Evolutionary conservation across 345 rosid genomes (phyloP).

Genomic region (Syzygium grande): DNA sequence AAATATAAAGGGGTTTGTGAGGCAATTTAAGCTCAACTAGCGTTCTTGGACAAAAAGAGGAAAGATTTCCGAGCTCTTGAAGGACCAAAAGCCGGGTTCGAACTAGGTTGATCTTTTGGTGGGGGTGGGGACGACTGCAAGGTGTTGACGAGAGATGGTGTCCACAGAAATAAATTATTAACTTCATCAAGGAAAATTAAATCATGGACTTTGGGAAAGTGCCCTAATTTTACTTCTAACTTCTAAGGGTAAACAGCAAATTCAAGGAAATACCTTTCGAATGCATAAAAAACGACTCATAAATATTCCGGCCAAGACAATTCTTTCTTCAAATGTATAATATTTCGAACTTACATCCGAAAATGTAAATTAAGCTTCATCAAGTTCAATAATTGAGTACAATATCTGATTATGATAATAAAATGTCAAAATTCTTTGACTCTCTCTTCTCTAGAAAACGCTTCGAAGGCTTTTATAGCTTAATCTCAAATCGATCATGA

Average conservation of each 20-base stretch:
- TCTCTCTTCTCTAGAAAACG: background rate
- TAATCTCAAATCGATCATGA: background rate
- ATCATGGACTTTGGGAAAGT: background rate
- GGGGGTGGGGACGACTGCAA: background rate
- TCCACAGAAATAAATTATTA: no score
- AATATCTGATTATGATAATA: background rate
- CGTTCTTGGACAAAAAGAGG: background rate
- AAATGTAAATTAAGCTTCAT: background rate
- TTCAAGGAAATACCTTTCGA: no score
- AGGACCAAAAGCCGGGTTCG: background rate
- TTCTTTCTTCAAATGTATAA: no score
- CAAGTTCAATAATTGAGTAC: background rate
- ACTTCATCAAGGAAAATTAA: no score
- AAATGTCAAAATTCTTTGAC: background rate
- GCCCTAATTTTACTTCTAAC: background rate
- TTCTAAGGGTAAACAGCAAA: background rate
- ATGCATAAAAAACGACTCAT: no score
- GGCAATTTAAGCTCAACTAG: background rate
- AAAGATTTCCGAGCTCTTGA: background rate
- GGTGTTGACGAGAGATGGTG: background rate
- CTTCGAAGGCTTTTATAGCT: background rate
- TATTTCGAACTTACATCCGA: background rate
- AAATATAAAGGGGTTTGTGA: background rate
- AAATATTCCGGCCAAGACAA: no score
- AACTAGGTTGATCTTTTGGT: background rate